Evolutionary conservation across 2,329 filamentous ascomycete species (phyloP), one percentile per base, ranked within the genome.

Genomic region (Thermothelomyces thermophilus): DNA sequence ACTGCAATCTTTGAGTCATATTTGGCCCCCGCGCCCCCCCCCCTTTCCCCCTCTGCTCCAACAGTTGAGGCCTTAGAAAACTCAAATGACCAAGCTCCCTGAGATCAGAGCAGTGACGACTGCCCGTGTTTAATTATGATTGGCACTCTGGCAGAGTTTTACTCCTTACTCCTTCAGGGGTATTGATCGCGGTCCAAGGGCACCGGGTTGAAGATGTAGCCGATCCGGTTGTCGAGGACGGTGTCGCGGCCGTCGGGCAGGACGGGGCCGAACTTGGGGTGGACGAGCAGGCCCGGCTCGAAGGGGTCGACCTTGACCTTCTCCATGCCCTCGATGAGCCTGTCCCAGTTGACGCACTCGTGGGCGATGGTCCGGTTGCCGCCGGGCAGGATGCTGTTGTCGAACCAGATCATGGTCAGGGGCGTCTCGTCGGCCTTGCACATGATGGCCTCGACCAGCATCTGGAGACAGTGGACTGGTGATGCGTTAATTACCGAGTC

Each of bases 361-460:
- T 41, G 39, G 14, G 39, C 39, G 39, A 41, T 17, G 14, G 39
- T 41, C 10, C 39, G 39, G 39, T 41, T 41, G 39, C 39, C 39
- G 6, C 39, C 39, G 22, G 39, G 39, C 13, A 41, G 39, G 22
- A 41, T 41, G 39, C 39, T 41, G 39, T 41, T 41, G 22, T 41
- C 39, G 39, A 41, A 41, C 39, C 39, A 41, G 14, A 41, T 41
- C 39, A 41, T 41, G 22, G 39, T 41, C 39, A 41, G n/a, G 22
- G 39, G 39, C 22, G 39, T 30, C 39, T 41, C 39, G 22, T 41
- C 39, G 14, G 39, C 39, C 39, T 41, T 41, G 39, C 39, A 41
- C 39, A 41, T 41, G 39, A 41, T 41, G 22, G 39, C 39, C 16
- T 41, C 39, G 39, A 30, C 22, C 7, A 41, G 39, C 39, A 41